Evolutionary conservation across 192 early-diverging fungal genomes (phyloP).

Genomic region (Dispira simplex): DNA sequence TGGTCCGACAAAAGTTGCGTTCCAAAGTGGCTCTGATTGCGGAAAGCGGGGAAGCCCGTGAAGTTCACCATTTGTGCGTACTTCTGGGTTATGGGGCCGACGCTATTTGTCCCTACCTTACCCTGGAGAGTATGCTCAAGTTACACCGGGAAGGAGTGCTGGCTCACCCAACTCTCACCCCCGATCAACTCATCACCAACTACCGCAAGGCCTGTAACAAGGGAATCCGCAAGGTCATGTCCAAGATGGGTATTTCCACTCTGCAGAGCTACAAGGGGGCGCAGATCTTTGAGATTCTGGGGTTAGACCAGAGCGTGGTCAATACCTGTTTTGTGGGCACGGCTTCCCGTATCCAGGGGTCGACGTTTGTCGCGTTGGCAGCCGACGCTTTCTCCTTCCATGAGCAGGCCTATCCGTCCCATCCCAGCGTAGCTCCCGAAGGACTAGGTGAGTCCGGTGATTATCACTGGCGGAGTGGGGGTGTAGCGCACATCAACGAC

Average conservation of each 20-base stretch:
- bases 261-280: slow-evolving; percentile 97
- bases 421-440: slow-evolving; percentile 36
- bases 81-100: slow-evolving; percentile 92
- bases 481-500: slow-evolving; percentile 82
- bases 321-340: slow-evolving; percentile 89
- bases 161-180: slow-evolving; percentile 24
- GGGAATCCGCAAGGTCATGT: slow-evolving; percentile 97
- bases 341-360: slow-evolving; percentile 88
- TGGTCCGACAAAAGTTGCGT: slow-evolving; percentile 78
- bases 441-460: slow-evolving; percentile 88
- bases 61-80: slow-evolving; percentile 92
- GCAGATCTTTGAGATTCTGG: slow-evolving; percentile 96
- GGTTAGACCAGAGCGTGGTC: slow-evolving; percentile 76
- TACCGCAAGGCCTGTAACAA: slow-evolving; percentile 80
- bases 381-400: slow-evolving; percentile 78
- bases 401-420: slow-evolving; percentile 57
- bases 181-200: slow-evolving; percentile 59
- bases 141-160: slow-evolving; percentile 70
- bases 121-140: slow-evolving; percentile 79
- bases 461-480: slow-evolving; percentile 94
- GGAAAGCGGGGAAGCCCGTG: slow-evolving; percentile 88
- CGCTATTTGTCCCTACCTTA: slow-evolving; percentile 87
- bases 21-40: slow-evolving; percentile 74
- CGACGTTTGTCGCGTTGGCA: slow-evolving; percentile 60
- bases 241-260: slow-evolving; percentile 99